Evolutionary conservation across 2,329 filamentous ascomycete species (phyloP).

Genomic region (Didymella lethalis): DNA sequence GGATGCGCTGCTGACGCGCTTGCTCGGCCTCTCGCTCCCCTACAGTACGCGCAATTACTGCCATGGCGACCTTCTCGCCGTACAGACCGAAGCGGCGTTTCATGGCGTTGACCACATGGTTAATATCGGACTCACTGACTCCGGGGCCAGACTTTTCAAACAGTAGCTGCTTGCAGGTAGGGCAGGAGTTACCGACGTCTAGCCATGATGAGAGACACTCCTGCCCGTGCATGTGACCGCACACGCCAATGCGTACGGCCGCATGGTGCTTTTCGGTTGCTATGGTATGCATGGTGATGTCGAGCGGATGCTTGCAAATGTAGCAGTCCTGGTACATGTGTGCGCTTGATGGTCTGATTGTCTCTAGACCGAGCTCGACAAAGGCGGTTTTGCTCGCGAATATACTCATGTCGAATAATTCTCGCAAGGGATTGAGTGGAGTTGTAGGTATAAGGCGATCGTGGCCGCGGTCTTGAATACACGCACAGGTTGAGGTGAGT

Average conservation of each 20-base stretch:
- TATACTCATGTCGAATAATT: slow-evolving; percentile 18
- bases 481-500: background rate
- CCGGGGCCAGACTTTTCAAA: slow-evolving; percentile 17
- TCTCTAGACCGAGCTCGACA: slow-evolving; percentile 21
- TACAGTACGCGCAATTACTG: slow-evolving; percentile 18
- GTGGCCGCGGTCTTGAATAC: background rate
- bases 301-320: slow-evolving; percentile 27
- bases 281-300: slow-evolving; percentile 7
- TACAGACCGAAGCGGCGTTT: background rate
- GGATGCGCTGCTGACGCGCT: slow-evolving; percentile 1
- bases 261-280: slow-evolving; percentile 13
- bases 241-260: slow-evolving; percentile 28
- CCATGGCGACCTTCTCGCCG: slow-evolving; percentile 7
- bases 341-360: slow-evolving; percentile 14
- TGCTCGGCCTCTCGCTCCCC: slow-evolving; percentile 11
- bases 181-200: slow-evolving; percentile 29
- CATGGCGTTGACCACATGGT: background rate
- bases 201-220: slow-evolving; percentile 33
- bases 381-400: slow-evolving; percentile 27
- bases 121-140: slow-evolving; percentile 4
- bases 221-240: slow-evolving; percentile 30
- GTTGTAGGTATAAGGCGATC: background rate
- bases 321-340: slow-evolving; percentile 28
- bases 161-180: slow-evolving; percentile 29
- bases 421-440: background rate